These are phyloP conservation scores for Saposhnikovia divaricata DNA, from an alignment of 129 eudicot genomes.

Conservation along the genomic window DNA sequence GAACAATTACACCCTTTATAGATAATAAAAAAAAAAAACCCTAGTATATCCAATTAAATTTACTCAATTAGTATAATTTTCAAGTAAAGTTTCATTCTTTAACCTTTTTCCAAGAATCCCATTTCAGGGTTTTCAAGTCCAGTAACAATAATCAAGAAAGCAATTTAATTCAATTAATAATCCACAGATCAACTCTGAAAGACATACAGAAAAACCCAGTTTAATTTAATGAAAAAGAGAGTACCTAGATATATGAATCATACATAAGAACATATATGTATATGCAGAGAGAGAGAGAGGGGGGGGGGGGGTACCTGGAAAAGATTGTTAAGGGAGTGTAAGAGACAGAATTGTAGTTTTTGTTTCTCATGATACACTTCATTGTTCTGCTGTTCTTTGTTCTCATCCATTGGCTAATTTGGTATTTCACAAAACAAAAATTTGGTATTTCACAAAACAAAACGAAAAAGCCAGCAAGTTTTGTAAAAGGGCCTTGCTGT, in stretches of 20 bases:
- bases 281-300: not conserved
- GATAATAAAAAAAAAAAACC: not conserved
- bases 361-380: slow-evolving; percentile 79
- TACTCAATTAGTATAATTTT: not conserved
- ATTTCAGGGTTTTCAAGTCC: not conserved
- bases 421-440: not conserved
- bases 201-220: not conserved
- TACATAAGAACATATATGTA: not conserved
- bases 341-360: slow-evolving; percentile 74
- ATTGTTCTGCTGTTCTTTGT: slow-evolving; percentile 5
- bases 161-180: not conserved
- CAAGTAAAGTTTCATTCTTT: not conserved
- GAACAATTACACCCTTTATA: not conserved
- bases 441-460: too few species aligned
- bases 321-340: slow-evolving; percentile 94
- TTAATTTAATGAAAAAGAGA: not conserved
- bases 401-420: not conserved
- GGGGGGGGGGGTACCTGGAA: slow-evolving; percentile 53
- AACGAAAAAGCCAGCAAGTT: too few species aligned
- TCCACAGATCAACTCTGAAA: not conserved
- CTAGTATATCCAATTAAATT: not conserved
- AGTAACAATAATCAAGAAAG: not conserved
- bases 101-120: not conserved
- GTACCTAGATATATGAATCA: not conserved
- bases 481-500: not conserved